These are phyloP conservation scores for Arabis hirsuta DNA, from an alignment of 345 rosid species.

Conservation along the genomic window DNA sequence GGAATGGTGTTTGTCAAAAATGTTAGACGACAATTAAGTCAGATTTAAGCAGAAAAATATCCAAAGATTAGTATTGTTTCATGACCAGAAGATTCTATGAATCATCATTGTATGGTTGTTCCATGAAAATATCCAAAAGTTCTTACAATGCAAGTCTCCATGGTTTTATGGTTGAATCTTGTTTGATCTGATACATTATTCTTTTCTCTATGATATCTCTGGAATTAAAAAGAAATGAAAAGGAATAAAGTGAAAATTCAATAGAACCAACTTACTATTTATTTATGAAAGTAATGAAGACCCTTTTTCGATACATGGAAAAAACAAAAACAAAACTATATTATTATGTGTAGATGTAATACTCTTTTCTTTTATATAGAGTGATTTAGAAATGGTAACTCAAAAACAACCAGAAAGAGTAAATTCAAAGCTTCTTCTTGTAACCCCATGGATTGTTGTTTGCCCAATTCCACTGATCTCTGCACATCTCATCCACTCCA, in stretches of 20 bases:
- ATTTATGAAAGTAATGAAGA: conserved; percentile 15
- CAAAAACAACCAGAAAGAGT: neutral
- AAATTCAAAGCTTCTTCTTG: conserved; percentile 51
- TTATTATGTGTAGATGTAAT: neutral
- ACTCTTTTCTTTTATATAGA: conserved; percentile 11
- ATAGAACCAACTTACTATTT: conserved; percentile 4
- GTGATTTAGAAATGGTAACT: conserved; percentile 12
- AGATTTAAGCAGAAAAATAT: too few relatives aligned
- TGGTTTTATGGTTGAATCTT: too few relatives aligned
- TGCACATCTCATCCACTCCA: conserved; percentile 90
- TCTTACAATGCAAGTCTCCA: too few relatives aligned
- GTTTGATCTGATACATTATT: too few relatives aligned
- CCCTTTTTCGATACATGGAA: conserved; percentile 26
- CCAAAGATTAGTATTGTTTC: too few relatives aligned
- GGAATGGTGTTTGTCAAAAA: too few relatives aligned
- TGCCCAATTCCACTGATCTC: conserved; percentile 96
- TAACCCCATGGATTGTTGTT: conserved; percentile 88
- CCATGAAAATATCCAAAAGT: too few relatives aligned
- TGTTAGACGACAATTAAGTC: too few relatives aligned
- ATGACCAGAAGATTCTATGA: too few relatives aligned
- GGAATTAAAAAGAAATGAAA: too few relatives aligned
- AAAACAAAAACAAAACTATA: conserved; percentile 24
- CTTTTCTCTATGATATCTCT: too few relatives aligned
- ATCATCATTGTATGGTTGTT: too few relatives aligned
- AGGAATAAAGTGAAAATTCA: neutral